These are phyloP conservation scores for Solanum pennellii DNA, from an alignment of 257 asterid genomes.

Conservation along the genomic window DNA sequence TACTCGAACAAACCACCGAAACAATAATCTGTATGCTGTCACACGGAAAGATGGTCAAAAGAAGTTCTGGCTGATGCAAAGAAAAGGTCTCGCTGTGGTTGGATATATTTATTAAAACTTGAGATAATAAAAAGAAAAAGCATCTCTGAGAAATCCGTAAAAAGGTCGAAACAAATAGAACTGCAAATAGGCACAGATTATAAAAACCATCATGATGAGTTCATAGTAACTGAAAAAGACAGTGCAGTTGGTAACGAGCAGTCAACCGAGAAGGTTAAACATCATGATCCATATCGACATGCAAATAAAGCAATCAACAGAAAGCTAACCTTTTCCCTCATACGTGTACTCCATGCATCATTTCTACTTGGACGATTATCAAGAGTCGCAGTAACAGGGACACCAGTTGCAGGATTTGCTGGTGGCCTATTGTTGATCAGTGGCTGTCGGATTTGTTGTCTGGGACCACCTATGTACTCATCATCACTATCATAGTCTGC, in stretches of 20 bases:
- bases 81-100: background rate
- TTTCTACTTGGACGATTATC: constrained; percentile 89
- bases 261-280: background rate
- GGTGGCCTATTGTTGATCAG: constrained; percentile 50
- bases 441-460: constrained; percentile 90
- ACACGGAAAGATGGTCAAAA: background rate
- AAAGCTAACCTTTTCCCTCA: constrained; percentile 80
- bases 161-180: background rate
- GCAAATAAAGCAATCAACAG: background rate
- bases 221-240: background rate
- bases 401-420: constrained; percentile 58
- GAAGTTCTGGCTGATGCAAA: background rate
- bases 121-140: background rate
- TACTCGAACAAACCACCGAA: background rate
- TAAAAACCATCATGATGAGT: background rate
- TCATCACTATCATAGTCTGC: constrained; percentile 95
- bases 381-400: constrained; percentile 55
- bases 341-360: constrained; percentile 98
- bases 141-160: background rate
- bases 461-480: constrained; percentile 65
- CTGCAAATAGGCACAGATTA: background rate
- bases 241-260: background rate
- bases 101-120: background rate
- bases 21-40: background rate
- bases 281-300: background rate